Base-by-base conservation (phyloP, 2,329 filamentous ascomycete genomes). In the Sarocladiaceae sp. region DNA sequence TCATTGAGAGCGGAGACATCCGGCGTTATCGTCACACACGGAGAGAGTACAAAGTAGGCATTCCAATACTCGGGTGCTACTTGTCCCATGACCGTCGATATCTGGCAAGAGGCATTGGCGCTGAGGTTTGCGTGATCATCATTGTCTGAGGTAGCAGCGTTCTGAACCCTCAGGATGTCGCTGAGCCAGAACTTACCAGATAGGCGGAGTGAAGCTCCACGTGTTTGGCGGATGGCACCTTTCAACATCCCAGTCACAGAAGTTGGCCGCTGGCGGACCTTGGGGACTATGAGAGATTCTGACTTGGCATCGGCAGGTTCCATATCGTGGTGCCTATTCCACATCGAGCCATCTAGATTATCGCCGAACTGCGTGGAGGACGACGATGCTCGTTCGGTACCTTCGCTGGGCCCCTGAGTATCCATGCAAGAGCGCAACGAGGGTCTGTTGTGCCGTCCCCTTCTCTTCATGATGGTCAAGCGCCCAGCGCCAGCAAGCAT, bases 391-490 rank as follows among this genome's bases (percentile, higher is more conserved):
- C 26, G 22, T 20, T 6, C 13, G 17, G 18, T 3, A 12, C 17
- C 17, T 4, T 5, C 5, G n/a, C 7, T 29, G 28, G 17, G n/a
- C 13, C 11, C 7, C 12, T 25, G 13, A 6, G 26, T 20, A 4
- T 48, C 44, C 40, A 46, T 33, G 44, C 11, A 48, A 4, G 4
- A 12, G 20, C 22, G 13, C 12, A 48, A 10, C 3, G 44, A 33
- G 17, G 44, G 44, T 20, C 44, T 31, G 26, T 33, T 22, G 6
- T 31, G 44, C 17, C 44, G 11, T 31, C 56, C 60, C 48, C 69
- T 64, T 53, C 60, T 66, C 58, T 73, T 74, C 42, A 64, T 62
- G 3, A 74, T 55, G 2, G 63, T 61, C 54, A 72, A 52, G n/a
- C 63, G 59, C 33, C 52, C 55, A 7, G 44, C 25, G 3, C 11